A percentile compares a stretch with the other conserved stretches of the same genome.
Evolutionary conservation across 352 stramenopile genomes (phyloP).

Genomic region (Thalassiosira mediterranea): DNA sequence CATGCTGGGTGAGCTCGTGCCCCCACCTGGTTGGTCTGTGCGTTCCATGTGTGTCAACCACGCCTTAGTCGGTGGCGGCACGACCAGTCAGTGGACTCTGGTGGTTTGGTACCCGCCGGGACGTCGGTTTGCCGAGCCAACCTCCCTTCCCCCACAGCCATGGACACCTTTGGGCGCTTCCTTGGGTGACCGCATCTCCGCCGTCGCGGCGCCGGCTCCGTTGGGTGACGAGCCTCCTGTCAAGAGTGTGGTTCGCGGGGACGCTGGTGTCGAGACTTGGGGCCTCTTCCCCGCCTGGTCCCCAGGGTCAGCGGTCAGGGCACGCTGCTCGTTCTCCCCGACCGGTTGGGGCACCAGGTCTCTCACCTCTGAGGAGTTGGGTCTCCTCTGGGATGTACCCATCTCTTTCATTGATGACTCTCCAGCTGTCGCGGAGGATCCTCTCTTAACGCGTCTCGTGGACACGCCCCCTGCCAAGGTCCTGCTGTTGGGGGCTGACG

Average conservation of each 20-base stretch:
- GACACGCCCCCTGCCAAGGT: neutral
- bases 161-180: neutral
- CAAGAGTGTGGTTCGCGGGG: neutral
- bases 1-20: too few species aligned
- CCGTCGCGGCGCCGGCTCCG: neutral
- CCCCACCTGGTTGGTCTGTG: too few species aligned
- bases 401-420: neutral
- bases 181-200: neutral
- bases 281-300: neutral
- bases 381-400: neutral
- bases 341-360: neutral
- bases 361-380: neutral
- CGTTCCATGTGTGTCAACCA: too few species aligned
- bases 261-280: neutral
- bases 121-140: too few species aligned
- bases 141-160: constrained; percentile 3
- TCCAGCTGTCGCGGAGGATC: neutral
- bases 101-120: too few species aligned
- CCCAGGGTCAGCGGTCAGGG: neutral
- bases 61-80: too few species aligned
- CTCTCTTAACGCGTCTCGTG: neutral
- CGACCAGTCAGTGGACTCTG: too few species aligned
- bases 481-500: constrained; percentile 8
- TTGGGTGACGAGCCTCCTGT: neutral
- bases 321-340: neutral